These are phyloP conservation scores for Fraxinus sp. DNA, from an alignment of 305 asterid genomes.

Conservation along the genomic window DNA sequence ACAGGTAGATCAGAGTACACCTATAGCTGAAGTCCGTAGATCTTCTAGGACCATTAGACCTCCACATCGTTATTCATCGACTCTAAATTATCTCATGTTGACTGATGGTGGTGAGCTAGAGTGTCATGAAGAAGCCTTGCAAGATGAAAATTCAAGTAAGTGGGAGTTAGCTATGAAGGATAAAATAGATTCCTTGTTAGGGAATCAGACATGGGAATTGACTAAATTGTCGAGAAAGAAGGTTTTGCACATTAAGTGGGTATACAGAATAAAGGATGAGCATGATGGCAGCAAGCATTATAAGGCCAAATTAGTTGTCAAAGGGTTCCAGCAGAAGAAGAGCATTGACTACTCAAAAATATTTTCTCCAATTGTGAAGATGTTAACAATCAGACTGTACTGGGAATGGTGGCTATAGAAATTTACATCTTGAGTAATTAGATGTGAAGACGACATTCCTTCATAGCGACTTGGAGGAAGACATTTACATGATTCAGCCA, in stretches of 20 bases:
- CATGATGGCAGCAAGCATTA: neutral
- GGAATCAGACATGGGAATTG: neutral
- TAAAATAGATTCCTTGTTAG: slow-evolving; percentile 5
- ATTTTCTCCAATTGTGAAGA: neutral
- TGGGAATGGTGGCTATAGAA: neutral
- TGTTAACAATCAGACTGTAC: neutral
- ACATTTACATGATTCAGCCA: neutral
- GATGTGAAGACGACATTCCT: neutral
- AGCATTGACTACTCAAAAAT: neutral
- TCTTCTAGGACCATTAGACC: neutral
- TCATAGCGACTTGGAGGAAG: neutral
- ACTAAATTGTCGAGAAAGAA: slow-evolving; percentile 4
- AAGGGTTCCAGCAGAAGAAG: neutral
- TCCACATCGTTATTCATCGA: neutral
- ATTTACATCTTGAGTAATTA: neutral
- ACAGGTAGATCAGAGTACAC: neutral
- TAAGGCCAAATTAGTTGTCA: slow-evolving; percentile 6
- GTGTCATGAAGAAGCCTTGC: neutral
- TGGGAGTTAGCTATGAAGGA: slow-evolving; percentile 20
- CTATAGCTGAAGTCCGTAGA: neutral
- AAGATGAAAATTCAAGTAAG: neutral
- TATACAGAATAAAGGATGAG: slow-evolving; percentile 5
- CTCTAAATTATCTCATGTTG: neutral
- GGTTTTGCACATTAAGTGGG: slow-evolving; percentile 3
- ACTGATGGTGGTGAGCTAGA: slow-evolving; percentile 8